Percentiles rank a stretch among this genome's conserved stretches.
phyloP scores from a whole-genome alignment of 2,329 filamentous ascomycete species.

The Aspergillus fijiensis region DNA sequence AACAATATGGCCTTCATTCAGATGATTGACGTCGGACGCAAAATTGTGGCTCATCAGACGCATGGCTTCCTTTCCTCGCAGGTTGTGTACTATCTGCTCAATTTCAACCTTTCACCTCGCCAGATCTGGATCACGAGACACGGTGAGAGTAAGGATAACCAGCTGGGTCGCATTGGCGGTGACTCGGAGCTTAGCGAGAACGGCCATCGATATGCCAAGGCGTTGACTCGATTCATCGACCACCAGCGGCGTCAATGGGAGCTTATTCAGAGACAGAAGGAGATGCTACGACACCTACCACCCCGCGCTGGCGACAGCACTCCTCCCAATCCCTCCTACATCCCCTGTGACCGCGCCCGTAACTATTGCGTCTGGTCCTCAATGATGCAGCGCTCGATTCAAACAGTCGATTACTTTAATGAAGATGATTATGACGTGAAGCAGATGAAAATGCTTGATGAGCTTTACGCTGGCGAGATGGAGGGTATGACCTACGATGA shows the following conservation, averaged over 20 bases:
- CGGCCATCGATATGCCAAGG: conserved; percentile 74
- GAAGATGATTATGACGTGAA: conserved; percentile 97
- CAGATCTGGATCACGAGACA: conserved; percentile 99
- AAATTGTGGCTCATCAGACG: conserved; percentile 86
- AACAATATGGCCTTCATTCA: conserved; percentile 92
- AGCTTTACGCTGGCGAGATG: conserved; percentile 88
- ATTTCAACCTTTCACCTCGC: conserved; percentile 91
- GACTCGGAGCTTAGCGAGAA: conserved; percentile 81
- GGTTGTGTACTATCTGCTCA: conserved; percentile 90
- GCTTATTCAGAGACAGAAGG: conserved; percentile 74
- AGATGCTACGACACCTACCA: conserved; percentile 77
- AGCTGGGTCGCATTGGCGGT: conserved; percentile 83
- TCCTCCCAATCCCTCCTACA: conserved; percentile 84
- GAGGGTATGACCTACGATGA: conserved; percentile 94
- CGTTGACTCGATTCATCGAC: conserved; percentile 81
- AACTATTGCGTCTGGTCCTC: conserved; percentile 99
- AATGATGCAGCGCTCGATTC: conserved; percentile 86
- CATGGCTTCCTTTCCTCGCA: conserved; percentile 89
- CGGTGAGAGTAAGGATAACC: conserved; percentile 86
- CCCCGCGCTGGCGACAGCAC: conserved; percentile 87
- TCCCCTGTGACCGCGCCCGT: conserved; percentile 60
- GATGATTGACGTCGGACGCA: conserved; percentile 96
- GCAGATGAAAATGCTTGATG: conserved; percentile 96
- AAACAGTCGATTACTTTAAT: conserved; percentile 87
- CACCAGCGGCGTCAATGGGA: conserved; percentile 79